Evolutionary conservation across 2,329 filamentous ascomycete genomes (phyloP).

Genomic region (Alternaria arbusti): DNA sequence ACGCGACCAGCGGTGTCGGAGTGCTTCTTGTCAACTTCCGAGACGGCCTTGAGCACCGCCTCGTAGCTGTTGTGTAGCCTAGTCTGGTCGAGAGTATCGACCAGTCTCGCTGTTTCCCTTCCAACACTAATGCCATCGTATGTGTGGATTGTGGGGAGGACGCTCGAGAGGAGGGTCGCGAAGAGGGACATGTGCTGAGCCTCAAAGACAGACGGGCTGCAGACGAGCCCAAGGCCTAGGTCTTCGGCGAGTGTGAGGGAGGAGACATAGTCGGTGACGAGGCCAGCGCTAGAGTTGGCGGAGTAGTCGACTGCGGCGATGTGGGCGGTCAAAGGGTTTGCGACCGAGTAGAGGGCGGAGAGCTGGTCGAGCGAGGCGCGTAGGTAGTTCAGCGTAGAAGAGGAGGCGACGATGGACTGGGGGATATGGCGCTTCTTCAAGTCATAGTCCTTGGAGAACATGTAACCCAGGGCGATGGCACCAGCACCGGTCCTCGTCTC

Average conservation of each 20-base stretch:
- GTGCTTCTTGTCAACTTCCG: slow-evolving; percentile 70
- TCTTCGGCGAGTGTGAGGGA: slow-evolving; percentile 86
- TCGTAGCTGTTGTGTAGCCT: slow-evolving; percentile 74
- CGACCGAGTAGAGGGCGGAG: slow-evolving; percentile 86
- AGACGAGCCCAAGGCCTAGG: slow-evolving; percentile 83
- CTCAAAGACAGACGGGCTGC: slow-evolving; percentile 87
- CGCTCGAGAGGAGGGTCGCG: slow-evolving; percentile 77
- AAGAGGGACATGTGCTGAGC: slow-evolving; percentile 95
- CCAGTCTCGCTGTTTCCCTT: slow-evolving; percentile 79
- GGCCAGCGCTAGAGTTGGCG: slow-evolving; percentile 66
- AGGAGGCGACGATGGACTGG: slow-evolving; percentile 87
- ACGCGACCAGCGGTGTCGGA: slow-evolving; percentile 74
- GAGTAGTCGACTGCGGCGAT: slow-evolving; percentile 89
- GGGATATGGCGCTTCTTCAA: slow-evolving; percentile 88
- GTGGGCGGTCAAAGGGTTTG: slow-evolving; percentile 91
- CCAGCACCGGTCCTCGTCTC: slow-evolving; percentile 91
- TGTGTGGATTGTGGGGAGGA: slow-evolving; percentile 84
- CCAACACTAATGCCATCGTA: slow-evolving; percentile 87
- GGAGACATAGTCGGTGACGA: slow-evolving; percentile 86
- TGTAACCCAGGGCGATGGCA: slow-evolving; percentile 90
- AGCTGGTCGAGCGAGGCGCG: slow-evolving; percentile 89
- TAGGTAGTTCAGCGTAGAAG: slow-evolving; percentile 79
- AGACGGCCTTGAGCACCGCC: slow-evolving; percentile 67
- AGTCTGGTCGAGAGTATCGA: slow-evolving; percentile 78
- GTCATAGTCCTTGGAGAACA: slow-evolving; percentile 97